Percentiles rank a stretch among this genome's conserved stretches.
phyloP scores from a whole-genome alignment of 805 yeast species.

The Kluyveromyces wickerhamii region DNA sequence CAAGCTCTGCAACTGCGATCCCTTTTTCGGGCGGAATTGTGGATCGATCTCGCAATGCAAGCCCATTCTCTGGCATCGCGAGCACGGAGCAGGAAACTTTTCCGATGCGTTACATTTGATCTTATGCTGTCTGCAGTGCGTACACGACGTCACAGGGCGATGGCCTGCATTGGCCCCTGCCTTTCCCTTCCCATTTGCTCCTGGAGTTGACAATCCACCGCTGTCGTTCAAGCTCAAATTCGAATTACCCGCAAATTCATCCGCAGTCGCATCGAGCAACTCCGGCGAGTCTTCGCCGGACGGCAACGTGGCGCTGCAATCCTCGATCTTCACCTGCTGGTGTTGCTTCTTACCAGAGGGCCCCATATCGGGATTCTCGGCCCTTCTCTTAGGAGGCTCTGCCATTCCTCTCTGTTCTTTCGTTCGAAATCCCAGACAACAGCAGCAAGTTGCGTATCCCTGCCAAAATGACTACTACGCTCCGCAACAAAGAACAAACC shows the following conservation, averaged over 20 bases:
- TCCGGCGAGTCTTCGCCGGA: background rate
- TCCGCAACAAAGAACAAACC: no score
- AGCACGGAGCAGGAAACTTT: slow-evolving; percentile 72
- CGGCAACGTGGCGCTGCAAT: background rate
- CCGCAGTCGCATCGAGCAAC: background rate
- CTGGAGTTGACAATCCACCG: background rate
- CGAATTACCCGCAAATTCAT: background rate
- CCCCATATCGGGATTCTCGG: background rate
- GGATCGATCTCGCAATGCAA: slow-evolving; percentile 85
- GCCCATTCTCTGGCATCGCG: slow-evolving; percentile 73
- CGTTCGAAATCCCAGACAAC: no score
- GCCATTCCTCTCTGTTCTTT: no score
- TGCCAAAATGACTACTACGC: no score
- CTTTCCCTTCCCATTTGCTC: slow-evolving; percentile 5
- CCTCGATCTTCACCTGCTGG: slow-evolving; percentile 1
- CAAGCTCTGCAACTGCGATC: slow-evolving; percentile 77
- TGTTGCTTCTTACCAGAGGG: background rate
- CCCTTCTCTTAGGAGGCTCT: background rate
- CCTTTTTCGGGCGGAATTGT: slow-evolving; percentile 82
- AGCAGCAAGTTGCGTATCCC: no score
- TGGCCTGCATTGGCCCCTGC: slow-evolving; percentile 39
- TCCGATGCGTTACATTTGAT: slow-evolving; percentile 88
- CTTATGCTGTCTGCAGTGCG: slow-evolving; percentile 91
- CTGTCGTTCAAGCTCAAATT: background rate
- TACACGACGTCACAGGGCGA: slow-evolving; percentile 87